phyloP scores from a whole-genome alignment of 169 alveolate genomes.

The Plasmodium malariae region DNA sequence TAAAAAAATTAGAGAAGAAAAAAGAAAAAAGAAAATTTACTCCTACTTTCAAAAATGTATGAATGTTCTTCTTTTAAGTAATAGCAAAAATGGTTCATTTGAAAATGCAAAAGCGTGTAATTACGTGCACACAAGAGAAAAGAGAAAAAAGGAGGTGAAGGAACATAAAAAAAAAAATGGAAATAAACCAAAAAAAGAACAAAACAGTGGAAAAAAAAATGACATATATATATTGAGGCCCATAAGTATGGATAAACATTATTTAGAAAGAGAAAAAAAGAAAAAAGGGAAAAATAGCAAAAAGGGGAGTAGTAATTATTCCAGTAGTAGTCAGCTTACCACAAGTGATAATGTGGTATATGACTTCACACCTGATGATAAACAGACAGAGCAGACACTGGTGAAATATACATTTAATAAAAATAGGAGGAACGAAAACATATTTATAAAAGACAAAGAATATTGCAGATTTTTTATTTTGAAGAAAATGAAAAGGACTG shows the following conservation, averaged over 20 bases:
- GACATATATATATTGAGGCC: background rate
- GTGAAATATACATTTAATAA: background rate
- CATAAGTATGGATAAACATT: background rate
- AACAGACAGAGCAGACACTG: background rate
- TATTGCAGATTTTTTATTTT: constrained; percentile 25
- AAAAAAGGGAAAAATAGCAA: background rate
- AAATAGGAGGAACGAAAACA: background rate
- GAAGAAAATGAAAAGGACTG: constrained; percentile 43
- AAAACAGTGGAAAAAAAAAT: too few relatives aligned
- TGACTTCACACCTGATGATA: background rate
- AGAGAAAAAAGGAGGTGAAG: too few relatives aligned
- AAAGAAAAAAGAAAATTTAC: constrained; percentile 30
- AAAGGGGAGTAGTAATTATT: background rate
- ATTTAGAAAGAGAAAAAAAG: constrained; percentile 3
- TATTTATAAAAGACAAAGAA: background rate
- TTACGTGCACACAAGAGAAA: background rate
- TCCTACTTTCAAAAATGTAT: constrained; percentile 6
- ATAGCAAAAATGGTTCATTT: background rate
- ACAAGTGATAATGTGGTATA: background rate
- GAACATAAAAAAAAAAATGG: constrained; percentile 1
- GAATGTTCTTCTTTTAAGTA: background rate
- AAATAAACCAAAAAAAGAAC: too few relatives aligned
- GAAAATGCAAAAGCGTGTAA: background rate
- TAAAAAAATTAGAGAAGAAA: constrained; percentile 34
- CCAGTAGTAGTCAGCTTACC: background rate